Percentiles rank a stretch among this genome's conserved stretches.
phyloP scores from a whole-genome alignment of 306 rosid species.

The Rosa chinensis region DNA sequence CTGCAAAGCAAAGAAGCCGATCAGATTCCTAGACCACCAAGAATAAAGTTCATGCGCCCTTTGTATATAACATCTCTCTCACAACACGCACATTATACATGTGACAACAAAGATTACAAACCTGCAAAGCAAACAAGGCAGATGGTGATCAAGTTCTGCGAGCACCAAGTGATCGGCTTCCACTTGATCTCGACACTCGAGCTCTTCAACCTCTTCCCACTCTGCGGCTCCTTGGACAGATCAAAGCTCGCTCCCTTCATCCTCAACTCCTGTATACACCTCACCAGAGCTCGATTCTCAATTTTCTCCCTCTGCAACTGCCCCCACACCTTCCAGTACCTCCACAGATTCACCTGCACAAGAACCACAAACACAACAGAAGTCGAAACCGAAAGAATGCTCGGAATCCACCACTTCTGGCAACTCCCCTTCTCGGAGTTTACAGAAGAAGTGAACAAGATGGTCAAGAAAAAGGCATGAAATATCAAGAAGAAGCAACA shows the following conservation, averaged over 20 bases:
- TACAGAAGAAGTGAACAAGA: conserved; percentile 61
- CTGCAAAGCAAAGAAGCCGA: conserved; percentile 62
- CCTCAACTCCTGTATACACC: conserved; percentile 80
- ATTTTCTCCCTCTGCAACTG: conserved; percentile 57
- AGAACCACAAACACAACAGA: conserved; percentile 53
- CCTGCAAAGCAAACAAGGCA: conserved; percentile 69
- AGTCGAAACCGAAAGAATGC: conserved; percentile 47
- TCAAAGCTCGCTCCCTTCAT: conserved; percentile 93
- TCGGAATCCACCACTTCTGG: conserved; percentile 78
- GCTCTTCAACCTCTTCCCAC: conserved; percentile 78
- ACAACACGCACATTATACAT: not conserved
- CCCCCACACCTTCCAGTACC: conserved; percentile 70
- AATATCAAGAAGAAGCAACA: conserved; percentile 68
- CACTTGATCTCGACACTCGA: conserved; percentile 89
- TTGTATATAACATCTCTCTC: not conserved
- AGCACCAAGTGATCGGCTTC: conserved; percentile 61
- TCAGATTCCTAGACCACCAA: conserved; percentile 1
- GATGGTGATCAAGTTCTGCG: conserved; percentile 38
- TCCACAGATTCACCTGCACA: conserved; percentile 53
- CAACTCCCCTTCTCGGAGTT: conserved; percentile 30
- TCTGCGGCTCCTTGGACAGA: conserved; percentile 59
- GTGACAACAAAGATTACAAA: not conserved
- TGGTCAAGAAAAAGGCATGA: conserved; percentile 61
- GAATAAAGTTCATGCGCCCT: too few relatives aligned
- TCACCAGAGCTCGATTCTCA: conserved; percentile 45